Base-by-base conservation (phyloP, 2,329 filamentous ascomycete species). In the Fusarium humuli region DNA sequence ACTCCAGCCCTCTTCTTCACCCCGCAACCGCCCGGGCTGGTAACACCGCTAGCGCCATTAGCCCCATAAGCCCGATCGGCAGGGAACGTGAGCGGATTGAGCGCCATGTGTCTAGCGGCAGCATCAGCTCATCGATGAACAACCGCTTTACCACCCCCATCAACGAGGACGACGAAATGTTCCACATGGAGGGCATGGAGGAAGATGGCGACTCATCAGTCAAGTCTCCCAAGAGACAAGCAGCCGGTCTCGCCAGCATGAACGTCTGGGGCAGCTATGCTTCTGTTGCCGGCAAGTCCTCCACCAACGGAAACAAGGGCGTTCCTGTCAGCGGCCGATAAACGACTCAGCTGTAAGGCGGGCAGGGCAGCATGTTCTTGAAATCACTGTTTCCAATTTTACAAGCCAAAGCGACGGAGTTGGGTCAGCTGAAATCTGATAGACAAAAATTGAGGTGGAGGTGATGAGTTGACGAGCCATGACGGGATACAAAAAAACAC, bases 101-200 rank as follows among this genome's bases (percentile, higher is more conserved):
- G 72, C 83, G 88, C 49, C 88, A 90, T 75, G 82, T 89, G 37
- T 90, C 87, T 72, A 88, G 84, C 59, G 84, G 84, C 30, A 89
- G 87, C 70, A 85, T 88, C 71, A 83, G 85, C 70, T 87, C 86
- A 49, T 84, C 80, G 22, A 80, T 81, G 41, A 87, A 83, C 41
- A 87, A 86, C 22, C 82, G 88, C 18, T 90, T 89, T 75, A 88
- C 88, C 3, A 90, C 87, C 1, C 88, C 88, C 5, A 90, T 91
- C 66, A 88, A 90, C 63, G 88, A 90, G 74, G 88, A 91, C 71
- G 87, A 90, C 58, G 83, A 86, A 6, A 85, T 87, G 27, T 90
- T 90, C 69, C 86, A 91, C 16, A 91, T 91, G 76, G 73, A 75
- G 45, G 87, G 82, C 74, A 90, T 91, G 88, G 88, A 91, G 70